A percentile compares a stretch with the other conserved stretches of the same genome.
Evolutionary conservation across 2,329 filamentous ascomycete genomes (phyloP).

Genomic region (Sclerotinia subarctica): DNA sequence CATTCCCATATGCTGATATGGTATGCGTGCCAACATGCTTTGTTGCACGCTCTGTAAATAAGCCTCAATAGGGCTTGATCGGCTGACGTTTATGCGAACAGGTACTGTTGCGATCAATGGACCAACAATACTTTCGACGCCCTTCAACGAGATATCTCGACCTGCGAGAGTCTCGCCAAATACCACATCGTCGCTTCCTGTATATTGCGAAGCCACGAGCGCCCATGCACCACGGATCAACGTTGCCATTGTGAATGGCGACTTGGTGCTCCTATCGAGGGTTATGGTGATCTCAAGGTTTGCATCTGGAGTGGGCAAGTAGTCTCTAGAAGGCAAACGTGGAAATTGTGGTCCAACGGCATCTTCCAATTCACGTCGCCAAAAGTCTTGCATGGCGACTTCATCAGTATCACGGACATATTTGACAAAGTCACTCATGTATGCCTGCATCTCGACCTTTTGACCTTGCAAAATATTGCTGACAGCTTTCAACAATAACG

Average conservation of each 20-base stretch:
- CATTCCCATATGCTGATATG: constrained; percentile 32
- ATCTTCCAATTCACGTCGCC: constrained; percentile 46
- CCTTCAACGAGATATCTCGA: constrained; percentile 41
- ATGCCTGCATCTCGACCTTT: constrained; percentile 31
- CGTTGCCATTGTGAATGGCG: constrained; percentile 28
- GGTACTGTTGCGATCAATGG: constrained; percentile 46
- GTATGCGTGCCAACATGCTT: constrained; percentile 47
- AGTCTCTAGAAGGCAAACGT: constrained; percentile 44
- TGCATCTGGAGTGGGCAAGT: constrained; percentile 46
- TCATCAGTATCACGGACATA: constrained; percentile 44
- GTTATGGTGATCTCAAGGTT: constrained; percentile 44
- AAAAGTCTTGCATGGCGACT: constrained; percentile 42
- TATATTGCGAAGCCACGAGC: constrained; percentile 42
- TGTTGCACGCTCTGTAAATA: constrained; percentile 49
- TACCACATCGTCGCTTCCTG: constrained; percentile 41
- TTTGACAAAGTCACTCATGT: constrained; percentile 49
- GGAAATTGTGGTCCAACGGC: constrained; percentile 50
- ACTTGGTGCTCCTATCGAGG: constrained; percentile 21
- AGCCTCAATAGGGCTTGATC: constrained; percentile 37
- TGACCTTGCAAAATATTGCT: constrained; percentile 28
- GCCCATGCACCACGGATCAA: constrained; percentile 42
- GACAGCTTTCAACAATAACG: constrained; percentile 36
- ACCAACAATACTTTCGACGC: constrained; percentile 44
- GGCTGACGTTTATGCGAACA: constrained; percentile 34
- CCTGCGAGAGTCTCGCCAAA: constrained; percentile 47